Conservation (phyloP, 495 filamentous ascomycete species). For the Parathielavia appendiculata region DNA sequence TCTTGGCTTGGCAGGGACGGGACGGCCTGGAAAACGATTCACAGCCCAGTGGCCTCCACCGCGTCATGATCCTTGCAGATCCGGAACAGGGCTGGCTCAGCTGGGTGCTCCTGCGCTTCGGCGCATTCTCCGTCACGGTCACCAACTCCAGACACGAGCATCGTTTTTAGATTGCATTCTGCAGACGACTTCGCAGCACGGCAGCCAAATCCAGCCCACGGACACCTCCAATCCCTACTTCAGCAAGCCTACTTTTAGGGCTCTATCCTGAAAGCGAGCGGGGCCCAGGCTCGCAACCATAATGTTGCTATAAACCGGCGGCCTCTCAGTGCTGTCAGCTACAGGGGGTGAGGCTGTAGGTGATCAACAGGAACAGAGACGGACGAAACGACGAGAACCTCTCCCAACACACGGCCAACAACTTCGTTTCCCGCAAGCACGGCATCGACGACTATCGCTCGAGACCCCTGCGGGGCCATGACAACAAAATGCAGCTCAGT, state of each 20-base stretch:
- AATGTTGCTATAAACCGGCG: constrained; percentile 9
- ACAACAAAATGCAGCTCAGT: constrained; percentile 54
- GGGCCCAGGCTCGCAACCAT: not conserved
- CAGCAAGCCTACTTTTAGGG: too few species aligned
- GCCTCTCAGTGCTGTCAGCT: constrained; percentile 17
- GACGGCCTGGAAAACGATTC: too few species aligned
- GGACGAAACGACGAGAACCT: not conserved
- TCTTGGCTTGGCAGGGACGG: not conserved
- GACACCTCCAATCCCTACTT: too few species aligned
- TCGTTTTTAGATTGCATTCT: too few species aligned
- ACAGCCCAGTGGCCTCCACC: too few species aligned
- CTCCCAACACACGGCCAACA: not conserved
- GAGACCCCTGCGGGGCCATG: constrained; percentile 36
- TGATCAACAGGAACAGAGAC: constrained; percentile 13
- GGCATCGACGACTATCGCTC: constrained; percentile 12
- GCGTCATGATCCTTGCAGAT: not conserved
- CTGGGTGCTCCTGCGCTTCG: not conserved
- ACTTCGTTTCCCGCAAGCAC: not conserved
- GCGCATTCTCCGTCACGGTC: too few species aligned
- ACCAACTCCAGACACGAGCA: too few species aligned
- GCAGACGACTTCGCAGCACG: too few species aligned
- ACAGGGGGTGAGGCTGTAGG: constrained; percentile 10
- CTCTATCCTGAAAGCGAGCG: not conserved
- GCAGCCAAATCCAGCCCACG: too few species aligned
- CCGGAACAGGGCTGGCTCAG: not conserved